phyloP scores from a whole-genome alignment of 495 filamentous ascomycete genomes.

The Aspergillus wentii region DNA sequence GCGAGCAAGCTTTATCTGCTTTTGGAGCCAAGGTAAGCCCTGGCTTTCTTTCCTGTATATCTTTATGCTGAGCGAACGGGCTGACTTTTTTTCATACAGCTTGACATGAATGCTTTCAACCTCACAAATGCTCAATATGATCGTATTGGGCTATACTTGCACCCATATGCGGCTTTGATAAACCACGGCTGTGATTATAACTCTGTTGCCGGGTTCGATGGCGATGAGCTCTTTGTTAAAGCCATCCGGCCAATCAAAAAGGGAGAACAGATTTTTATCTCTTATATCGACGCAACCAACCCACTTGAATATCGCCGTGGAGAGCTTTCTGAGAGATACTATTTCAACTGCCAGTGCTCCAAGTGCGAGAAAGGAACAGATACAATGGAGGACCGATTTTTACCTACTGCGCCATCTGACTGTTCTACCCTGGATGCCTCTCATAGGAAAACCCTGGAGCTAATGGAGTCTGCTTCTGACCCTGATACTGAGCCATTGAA shows the following conservation, averaged over 20 bases:
- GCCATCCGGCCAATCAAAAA: slow-evolving; percentile 42
- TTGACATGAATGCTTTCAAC: slow-evolving; percentile 57
- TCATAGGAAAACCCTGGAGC: slow-evolving; percentile 19
- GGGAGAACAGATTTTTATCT: slow-evolving; percentile 61
- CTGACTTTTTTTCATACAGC: slow-evolving; percentile 23
- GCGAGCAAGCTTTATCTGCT: slow-evolving; percentile 31
- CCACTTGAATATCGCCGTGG: slow-evolving; percentile 40
- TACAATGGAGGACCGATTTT: slow-evolving; percentile 14
- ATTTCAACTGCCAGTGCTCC: slow-evolving; percentile 60
- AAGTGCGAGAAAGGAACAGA: slow-evolving; percentile 40
- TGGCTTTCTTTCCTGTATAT: slow-evolving; percentile 1
- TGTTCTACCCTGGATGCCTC: slow-evolving; percentile 12
- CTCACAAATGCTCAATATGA: slow-evolving; percentile 53
- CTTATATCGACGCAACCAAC: slow-evolving; percentile 61
- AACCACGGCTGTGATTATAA: slow-evolving; percentile 75
- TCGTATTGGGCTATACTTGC: slow-evolving; percentile 57
- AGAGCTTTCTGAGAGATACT: slow-evolving; percentile 54
- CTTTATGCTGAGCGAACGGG: background rate
- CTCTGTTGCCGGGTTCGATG: slow-evolving; percentile 59
- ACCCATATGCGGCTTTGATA: slow-evolving; percentile 50
- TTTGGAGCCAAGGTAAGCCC: slow-evolving; percentile 41
- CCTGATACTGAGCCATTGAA: slow-evolving; percentile 8
- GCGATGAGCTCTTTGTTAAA: slow-evolving; percentile 38
- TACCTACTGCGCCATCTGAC: slow-evolving; percentile 7
- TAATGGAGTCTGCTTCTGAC: slow-evolving; percentile 18